Percentiles rank a stretch among this genome's conserved stretches.
These are phyloP conservation scores for Huntiella omanensis DNA, from an alignment of 2,329 filamentous ascomycete genomes.

Conservation along the genomic window DNA sequence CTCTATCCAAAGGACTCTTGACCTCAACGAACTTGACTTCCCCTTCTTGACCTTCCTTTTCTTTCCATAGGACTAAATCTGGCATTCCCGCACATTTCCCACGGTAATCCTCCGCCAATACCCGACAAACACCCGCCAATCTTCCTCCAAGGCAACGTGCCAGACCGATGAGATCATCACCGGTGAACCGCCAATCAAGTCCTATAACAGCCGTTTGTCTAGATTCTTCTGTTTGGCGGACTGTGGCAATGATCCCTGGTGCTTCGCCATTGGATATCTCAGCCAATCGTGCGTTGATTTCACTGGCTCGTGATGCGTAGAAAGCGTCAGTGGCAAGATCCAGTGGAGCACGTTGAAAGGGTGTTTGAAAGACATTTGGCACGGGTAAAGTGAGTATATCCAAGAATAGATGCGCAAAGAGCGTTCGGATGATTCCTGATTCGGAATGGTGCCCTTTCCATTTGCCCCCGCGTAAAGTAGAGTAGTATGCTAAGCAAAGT, in stretches of 20 bases:
- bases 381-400: constrained; percentile 86
- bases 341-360: constrained; percentile 82
- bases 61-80: constrained; percentile 76
- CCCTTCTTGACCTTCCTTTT: constrained; percentile 15
- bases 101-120: constrained; percentile 92
- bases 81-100: constrained; percentile 66
- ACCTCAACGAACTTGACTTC: constrained; percentile 64
- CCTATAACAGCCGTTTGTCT: constrained; percentile 73
- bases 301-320: constrained; percentile 64
- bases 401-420: constrained; percentile 81
- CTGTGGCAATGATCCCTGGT: constrained; percentile 41
- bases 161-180: constrained; percentile 64
- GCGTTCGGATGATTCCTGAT: constrained; percentile 75
- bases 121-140: constrained; percentile 70
- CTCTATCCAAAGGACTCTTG: constrained; percentile 72
- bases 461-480: constrained; percentile 36
- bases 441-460: constrained; percentile 95
- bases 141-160: constrained; percentile 58
- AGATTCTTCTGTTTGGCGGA: constrained; percentile 51
- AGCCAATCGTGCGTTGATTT: constrained; percentile 74
- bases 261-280: constrained; percentile 74
- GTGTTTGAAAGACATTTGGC: constrained; percentile 92
- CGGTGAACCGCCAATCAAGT: constrained; percentile 72
- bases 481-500: constrained; percentile 83
- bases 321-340: constrained; percentile 90